Evolutionary conservation across 2,329 filamentous ascomycete genomes (phyloP), one percentile per base, ranked within the genome.

Genomic region (Coleophoma crateriformis): DNA sequence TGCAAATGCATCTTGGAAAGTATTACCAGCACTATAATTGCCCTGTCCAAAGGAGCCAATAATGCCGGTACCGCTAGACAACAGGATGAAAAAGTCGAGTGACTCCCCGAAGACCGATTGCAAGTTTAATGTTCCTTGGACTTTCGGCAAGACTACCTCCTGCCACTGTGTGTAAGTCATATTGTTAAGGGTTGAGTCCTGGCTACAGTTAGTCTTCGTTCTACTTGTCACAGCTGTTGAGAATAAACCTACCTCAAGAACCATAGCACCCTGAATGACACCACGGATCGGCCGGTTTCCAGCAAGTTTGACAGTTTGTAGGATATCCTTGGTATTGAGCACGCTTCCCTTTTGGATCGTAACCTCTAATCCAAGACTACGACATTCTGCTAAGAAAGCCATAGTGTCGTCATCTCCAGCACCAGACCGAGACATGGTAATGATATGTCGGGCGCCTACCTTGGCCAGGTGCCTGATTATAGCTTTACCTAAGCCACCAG

Each of bases 211-310:
- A 39, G 37, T 7, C 19, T 19, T 3, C 3, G 19, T 19, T 19
- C 3, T 19, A 3, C 19, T 19, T 17, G 15, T 39, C 15, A 15
- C 14, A 17, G 7, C 12, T 7, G 15, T 12, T 17, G 19, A 15
- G 17, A 15, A 2, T 33, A 3, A 32, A 45, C 43, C 33, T 33
- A 45, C 70, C 22, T 62, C 63, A 37, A 74, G 65, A 1, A 73
- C 71, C 71, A 75, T 75, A 10, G 71, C 68, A n/a, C 67, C 69
- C 47, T 74, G 71, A 13, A 75, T 63, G n/a, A 73, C 61, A 44
- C 73, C 73, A 15, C 67, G 64, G 32, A 75, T 62, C 7, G 37
- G 37, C n/a, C 37, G 37, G 10, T 39, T 14, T 1, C 37, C 37
- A 39, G n/a, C 37, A 4, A 39, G 14, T 39, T 39, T 39, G 2